phyloP scores from a whole-genome alignment of 306 rosid species.

The Cicer judaicum region DNA sequence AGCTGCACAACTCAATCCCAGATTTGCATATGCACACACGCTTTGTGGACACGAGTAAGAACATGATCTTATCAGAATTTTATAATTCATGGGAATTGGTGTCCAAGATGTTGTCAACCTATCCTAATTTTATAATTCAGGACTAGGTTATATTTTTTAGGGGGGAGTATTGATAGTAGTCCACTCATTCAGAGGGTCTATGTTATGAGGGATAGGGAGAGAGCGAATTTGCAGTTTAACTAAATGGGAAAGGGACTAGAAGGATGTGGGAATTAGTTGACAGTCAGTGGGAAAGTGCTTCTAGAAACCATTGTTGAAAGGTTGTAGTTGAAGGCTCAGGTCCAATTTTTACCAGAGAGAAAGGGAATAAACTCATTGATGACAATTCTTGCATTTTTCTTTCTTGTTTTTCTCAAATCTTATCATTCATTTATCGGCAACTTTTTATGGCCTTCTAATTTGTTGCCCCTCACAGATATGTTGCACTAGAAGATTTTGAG shows the following conservation, averaged over 20 bases:
- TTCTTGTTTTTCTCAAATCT: neutral
- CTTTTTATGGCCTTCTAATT: slow-evolving; percentile 40
- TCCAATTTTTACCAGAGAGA: neutral
- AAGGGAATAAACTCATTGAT: neutral
- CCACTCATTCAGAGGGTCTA: neutral
- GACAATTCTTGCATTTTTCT: neutral
- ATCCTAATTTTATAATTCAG: no score
- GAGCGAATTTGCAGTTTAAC: neutral
- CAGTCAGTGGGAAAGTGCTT: neutral
- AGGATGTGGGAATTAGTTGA: neutral
- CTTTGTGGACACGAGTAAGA: slow-evolving; percentile 98
- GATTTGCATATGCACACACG: slow-evolving; percentile 98
- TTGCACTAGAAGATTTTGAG: slow-evolving; percentile 94
- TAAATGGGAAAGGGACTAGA: neutral
- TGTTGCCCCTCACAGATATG: slow-evolving; percentile 63
- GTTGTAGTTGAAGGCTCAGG: neutral
- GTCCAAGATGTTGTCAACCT: slow-evolving; percentile 9
- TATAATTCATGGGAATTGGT: neutral
- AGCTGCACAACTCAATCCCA: slow-evolving; percentile 88
- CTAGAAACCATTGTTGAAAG: neutral
- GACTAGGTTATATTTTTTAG: neutral
- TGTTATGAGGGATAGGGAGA: neutral
- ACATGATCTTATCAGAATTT: slow-evolving; percentile 8
- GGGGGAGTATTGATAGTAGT: neutral
- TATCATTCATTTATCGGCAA: neutral